Conservation (phyloP, 1,284 basidiomycete genomes). For the Malassezia equina region DNA sequence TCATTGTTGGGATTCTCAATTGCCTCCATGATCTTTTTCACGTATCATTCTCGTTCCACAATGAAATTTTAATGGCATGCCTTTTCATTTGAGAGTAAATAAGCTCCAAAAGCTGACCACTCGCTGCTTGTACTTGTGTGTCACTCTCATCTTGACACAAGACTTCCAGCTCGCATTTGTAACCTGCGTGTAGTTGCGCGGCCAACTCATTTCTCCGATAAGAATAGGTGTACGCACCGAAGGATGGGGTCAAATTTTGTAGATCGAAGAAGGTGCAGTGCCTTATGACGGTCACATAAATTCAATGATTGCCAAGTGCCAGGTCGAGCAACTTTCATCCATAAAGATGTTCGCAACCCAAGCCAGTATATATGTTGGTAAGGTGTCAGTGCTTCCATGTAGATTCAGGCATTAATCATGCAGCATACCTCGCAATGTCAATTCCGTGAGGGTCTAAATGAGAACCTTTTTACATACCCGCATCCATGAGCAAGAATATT, state of each 20-base stretch:
- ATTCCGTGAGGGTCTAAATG: constrained; percentile 31
- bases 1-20: constrained; percentile 63
- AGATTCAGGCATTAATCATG: background rate
- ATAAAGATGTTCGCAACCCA: constrained; percentile 1
- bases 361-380: constrained; percentile 1
- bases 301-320: background rate
- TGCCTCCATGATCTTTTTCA: constrained; percentile 69
- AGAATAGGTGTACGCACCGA: background rate
- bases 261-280: constrained; percentile 12
- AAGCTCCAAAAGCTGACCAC: constrained; percentile 2
- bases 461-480: constrained; percentile 11
- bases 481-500: constrained; percentile 10
- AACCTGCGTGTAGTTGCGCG: constrained; percentile 20
- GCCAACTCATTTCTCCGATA: constrained; percentile 17
- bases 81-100: background rate
- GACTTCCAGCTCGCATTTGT: constrained; percentile 33
- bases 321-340: constrained; percentile 4
- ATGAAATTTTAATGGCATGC: background rate
- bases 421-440: constrained; percentile 22
- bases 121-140: background rate
- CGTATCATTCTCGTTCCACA: constrained; percentile 43
- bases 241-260: background rate
- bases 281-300: constrained; percentile 20
- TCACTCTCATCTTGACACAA: constrained; percentile 9
- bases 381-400: background rate